phyloP scores from a whole-genome alignment of 345 rosid species.

The Rhodamnia rubescens region DNA sequence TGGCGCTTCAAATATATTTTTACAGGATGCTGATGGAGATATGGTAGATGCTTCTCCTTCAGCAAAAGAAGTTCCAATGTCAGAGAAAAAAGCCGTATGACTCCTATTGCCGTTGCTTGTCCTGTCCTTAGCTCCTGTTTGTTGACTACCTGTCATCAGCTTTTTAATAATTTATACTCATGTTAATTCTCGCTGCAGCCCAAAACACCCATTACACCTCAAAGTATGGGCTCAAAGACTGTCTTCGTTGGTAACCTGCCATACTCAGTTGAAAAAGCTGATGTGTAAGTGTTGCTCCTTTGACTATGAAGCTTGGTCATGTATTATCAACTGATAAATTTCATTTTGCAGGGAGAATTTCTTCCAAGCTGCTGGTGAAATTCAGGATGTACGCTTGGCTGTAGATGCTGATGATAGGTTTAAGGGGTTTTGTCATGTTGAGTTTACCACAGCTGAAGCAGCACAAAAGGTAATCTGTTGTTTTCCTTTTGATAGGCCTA shows the following conservation, averaged over 20 bases:
- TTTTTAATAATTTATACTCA: background rate
- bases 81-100: conserved; percentile 31
- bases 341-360: conserved; percentile 42
- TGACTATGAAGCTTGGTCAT: background rate
- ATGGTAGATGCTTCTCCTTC: conserved; percentile 48
- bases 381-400: conserved; percentile 63
- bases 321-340: background rate
- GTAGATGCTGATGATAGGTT: conserved; percentile 33
- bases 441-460: conserved; percentile 54
- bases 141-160: background rate
- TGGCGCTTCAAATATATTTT: background rate
- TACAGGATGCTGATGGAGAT: conserved; percentile 45
- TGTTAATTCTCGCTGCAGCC: conserved; percentile 25
- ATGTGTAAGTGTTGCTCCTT: conserved; percentile 41
- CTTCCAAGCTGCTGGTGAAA: conserved; percentile 61
- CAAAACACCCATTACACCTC: conserved; percentile 49
- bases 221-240: conserved; percentile 43
- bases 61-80: conserved; percentile 13
- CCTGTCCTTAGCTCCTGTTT: background rate
- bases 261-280: conserved; percentile 35
- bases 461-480: conserved; percentile 45
- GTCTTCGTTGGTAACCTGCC: conserved; percentile 67
- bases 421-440: conserved; percentile 81
- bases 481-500: background rate
- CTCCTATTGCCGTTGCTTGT: background rate